These are phyloP conservation scores for Coniella vitis DNA, from an alignment of 2,329 filamentous ascomycete species.

Conservation along the genomic window DNA sequence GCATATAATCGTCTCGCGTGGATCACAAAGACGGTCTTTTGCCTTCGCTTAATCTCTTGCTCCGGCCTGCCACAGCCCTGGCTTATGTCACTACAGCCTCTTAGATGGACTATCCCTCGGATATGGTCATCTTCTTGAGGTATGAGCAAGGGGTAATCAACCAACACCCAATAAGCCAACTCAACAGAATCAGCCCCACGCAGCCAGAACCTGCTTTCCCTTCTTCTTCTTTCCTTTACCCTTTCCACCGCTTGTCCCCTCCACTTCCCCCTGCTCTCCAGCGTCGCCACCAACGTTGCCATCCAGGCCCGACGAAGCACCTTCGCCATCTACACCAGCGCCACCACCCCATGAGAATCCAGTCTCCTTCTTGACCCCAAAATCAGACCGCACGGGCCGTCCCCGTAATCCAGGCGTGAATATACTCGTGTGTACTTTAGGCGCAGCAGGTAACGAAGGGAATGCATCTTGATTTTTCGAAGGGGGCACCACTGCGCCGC, in stretches of 20 bases:
- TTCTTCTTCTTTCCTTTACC: conserved; percentile 51
- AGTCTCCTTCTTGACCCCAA: conserved; percentile 36
- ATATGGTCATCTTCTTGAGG: no score
- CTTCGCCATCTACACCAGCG: conserved; percentile 21
- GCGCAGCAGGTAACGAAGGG: conserved; percentile 72
- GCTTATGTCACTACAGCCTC: no score
- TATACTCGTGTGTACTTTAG: conserved; percentile 59
- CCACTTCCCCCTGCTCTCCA: conserved; percentile 22
- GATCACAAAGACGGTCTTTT: no score
- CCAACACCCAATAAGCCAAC: no score
- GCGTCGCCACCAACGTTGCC: conserved; percentile 5
- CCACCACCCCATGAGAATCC: conserved; percentile 47
- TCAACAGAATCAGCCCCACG: conserved; percentile 46
- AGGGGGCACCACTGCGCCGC: conserved; percentile 10
- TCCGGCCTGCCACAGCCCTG: no score
- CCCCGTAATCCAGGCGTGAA: conserved; percentile 48
- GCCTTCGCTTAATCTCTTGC: no score
- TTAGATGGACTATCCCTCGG: no score
- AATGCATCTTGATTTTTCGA: conserved; percentile 56
- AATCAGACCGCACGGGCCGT: conserved; percentile 48
- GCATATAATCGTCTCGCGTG: no score
- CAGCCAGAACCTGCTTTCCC: conserved; percentile 55
- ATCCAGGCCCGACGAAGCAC: background rate
- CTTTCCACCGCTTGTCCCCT: conserved; percentile 20
- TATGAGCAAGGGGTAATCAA: no score